These are phyloP conservation scores for Pezicula carpinea DNA, from an alignment of 2,329 filamentous ascomycete species.

Conservation along the genomic window DNA sequence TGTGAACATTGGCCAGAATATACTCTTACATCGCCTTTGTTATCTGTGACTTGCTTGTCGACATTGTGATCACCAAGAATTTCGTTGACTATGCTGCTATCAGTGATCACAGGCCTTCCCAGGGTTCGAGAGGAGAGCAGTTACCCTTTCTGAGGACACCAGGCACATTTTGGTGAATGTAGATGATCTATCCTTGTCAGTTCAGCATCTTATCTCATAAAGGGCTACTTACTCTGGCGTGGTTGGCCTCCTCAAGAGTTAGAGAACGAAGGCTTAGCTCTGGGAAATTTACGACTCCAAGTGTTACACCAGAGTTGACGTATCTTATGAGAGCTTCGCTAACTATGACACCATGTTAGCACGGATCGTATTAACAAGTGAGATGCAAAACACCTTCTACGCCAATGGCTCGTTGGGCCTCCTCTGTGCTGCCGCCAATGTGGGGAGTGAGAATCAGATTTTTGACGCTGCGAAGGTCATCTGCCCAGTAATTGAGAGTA, in stretches of 20 bases:
- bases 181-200: slow-evolving; percentile 62
- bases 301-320: slow-evolving; percentile 89
- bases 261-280: slow-evolving; percentile 87
- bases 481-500: slow-evolving; percentile 75
- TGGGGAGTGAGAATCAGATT: slow-evolving; percentile 96
- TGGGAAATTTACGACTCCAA: slow-evolving; percentile 95
- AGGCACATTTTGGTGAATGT: slow-evolving; percentile 94
- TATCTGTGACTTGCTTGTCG: slow-evolving; percentile 98
- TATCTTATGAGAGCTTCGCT: slow-evolving; percentile 83
- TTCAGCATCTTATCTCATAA: not conserved
- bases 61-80: slow-evolving; percentile 95
- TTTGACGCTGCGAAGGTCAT: slow-evolving; percentile 77
- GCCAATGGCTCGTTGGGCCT: slow-evolving; percentile 94
- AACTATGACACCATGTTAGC: slow-evolving; percentile 44
- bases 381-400: slow-evolving; percentile 57
- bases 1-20: not conserved
- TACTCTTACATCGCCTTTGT: slow-evolving; percentile 71
- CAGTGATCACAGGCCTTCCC: slow-evolving; percentile 14
- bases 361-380: not conserved
- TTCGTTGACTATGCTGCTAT: slow-evolving; percentile 67
- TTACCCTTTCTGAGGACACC: slow-evolving; percentile 82
- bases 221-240: slow-evolving; percentile 62
- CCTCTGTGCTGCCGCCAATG: slow-evolving; percentile 95
- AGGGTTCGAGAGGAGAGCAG: slow-evolving; percentile 3
- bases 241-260: slow-evolving; percentile 82